Evolutionary conservation across 208 protist genomes (phyloP), one percentile per base, ranked within the genome.

Genomic region (Leishmania major): DNA sequence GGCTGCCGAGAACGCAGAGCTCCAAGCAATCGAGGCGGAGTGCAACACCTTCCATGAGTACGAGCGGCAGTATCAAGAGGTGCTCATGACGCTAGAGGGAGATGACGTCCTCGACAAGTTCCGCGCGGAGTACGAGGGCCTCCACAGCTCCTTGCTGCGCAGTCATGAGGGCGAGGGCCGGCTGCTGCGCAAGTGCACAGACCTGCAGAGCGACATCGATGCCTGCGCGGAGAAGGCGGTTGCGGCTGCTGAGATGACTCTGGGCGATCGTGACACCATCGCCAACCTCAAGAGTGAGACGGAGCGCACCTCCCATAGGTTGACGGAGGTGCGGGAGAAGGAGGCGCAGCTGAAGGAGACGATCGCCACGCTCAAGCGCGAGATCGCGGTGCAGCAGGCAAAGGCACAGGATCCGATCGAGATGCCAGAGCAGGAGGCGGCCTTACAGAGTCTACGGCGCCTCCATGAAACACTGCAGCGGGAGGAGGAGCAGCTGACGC

Each of bases 91-190:
- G 60, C 87, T 99, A 1, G 94, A 98, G 59, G 97, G 94, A 73
- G 98, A 99, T 79, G 97, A 99, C 51, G 86, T 96, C 37, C 92
- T 99, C 0, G 97, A 99, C 79, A 83, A 91, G 49, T 99, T 99
- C 87, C 92, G 97, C 40, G 82, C 83, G 13, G 99, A 99, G 87
- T 99, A 99, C 88, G 97, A 99, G 4, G 98, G 99, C 55, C 92
- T 99, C 15, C 98, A 99, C 82, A 87, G 96, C 77, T 98, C 98
- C 19, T 92, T 99, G 35, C 90, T 99, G 55, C 98, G 99, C 88
- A 99, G 97, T 70, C 98, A 99, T 87, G 98, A 99, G 83, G 98
- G 93, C 67, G 99, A 99, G 87, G 98, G 99, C 83, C 91, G 98
- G 40, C 87, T 99, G 55, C 94, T 99, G 59, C 94, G 98, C 70